phyloP scores from a whole-genome alignment of 2,329 filamentous ascomycete species.

The Penicillium nordicum region DNA sequence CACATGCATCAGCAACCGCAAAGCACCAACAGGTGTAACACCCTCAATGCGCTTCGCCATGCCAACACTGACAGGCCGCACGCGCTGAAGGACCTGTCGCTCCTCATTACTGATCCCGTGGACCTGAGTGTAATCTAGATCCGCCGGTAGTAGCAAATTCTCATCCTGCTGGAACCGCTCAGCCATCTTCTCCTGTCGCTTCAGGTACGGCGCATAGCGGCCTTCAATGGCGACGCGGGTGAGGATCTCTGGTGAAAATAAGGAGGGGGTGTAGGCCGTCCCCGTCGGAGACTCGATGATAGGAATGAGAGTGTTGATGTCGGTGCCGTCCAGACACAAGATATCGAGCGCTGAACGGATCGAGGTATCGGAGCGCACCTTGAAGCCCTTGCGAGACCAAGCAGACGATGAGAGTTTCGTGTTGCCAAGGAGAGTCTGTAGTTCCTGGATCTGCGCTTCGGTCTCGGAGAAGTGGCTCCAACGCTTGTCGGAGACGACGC shows the following conservation, averaged over 20 bases:
- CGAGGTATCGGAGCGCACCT: conserved; percentile 62
- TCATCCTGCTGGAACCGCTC: conserved; percentile 73
- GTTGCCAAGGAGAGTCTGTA: conserved; percentile 59
- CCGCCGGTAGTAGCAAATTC: conserved; percentile 63
- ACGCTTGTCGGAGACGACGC: conserved; percentile 72
- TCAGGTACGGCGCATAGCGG: conserved; percentile 81
- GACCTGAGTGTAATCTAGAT: conserved; percentile 73
- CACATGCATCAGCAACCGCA: conserved; percentile 44
- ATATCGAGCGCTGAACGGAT: conserved; percentile 75
- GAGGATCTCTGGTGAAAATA: conserved; percentile 54
- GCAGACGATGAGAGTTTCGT: conserved; percentile 58
- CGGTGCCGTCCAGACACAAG: conserved; percentile 63
- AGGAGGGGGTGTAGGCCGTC: conserved; percentile 49
- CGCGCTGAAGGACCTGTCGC: conserved; percentile 64
- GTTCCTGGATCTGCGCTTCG: conserved; percentile 62
- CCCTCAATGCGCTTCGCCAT: conserved; percentile 88
- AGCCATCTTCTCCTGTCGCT: conserved; percentile 65
- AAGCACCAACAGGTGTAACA: conserved; percentile 47
- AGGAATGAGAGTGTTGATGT: conserved; percentile 55
- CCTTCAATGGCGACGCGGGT: conserved; percentile 76
- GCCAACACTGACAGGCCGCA: conserved; percentile 77
- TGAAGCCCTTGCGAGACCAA: conserved; percentile 70
- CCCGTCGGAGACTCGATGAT: conserved; percentile 45
- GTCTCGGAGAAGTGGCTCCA: conserved; percentile 70
- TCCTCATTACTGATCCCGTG: conserved; percentile 77